Evolutionary conservation across 768 basidiomycete species (phyloP).

Genomic region (Boletus tylopilopsis): DNA sequence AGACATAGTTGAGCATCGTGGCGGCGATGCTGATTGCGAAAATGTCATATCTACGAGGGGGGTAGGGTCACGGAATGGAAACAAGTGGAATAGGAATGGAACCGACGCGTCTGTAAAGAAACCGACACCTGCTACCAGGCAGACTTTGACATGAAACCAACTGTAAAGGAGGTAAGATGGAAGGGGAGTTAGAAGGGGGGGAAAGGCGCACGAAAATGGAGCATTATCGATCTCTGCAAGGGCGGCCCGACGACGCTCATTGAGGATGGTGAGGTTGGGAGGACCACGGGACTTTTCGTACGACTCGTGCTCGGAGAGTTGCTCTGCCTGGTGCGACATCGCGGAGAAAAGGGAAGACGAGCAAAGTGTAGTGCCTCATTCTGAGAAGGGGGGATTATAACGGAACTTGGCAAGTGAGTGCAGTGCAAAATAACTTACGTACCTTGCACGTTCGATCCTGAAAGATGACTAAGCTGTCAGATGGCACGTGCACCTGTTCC

Average conservation of each 20-base stretch:
- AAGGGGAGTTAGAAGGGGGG: background rate
- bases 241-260: conserved; percentile 74
- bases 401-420: too few relatives aligned
- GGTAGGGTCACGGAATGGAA: background rate
- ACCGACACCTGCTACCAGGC: conserved; percentile 70
- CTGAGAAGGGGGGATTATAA: too few relatives aligned
- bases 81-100: background rate
- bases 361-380: too few relatives aligned
- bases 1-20: conserved; percentile 81
- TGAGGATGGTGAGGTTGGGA: conserved; percentile 41
- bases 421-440: conserved; percentile 12
- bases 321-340: conserved; percentile 24
- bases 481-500: background rate
- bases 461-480: too few relatives aligned
- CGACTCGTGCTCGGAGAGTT: conserved; percentile 28
- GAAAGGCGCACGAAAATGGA: conserved; percentile 61
- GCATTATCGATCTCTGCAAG: conserved; percentile 87
- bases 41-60: conserved; percentile 69
- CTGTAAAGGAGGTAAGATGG: conserved; percentile 30
- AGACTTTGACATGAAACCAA: conserved; percentile 83
- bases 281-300: conserved; percentile 22
- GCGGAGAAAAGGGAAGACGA: background rate
- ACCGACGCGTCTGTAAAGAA: conserved; percentile 86
- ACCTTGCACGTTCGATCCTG: conserved; percentile 30
- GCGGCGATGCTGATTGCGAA: conserved; percentile 89